phyloP scores from a whole-genome alignment of 169 alveolate genomes.

The Babesia divergens region DNA sequence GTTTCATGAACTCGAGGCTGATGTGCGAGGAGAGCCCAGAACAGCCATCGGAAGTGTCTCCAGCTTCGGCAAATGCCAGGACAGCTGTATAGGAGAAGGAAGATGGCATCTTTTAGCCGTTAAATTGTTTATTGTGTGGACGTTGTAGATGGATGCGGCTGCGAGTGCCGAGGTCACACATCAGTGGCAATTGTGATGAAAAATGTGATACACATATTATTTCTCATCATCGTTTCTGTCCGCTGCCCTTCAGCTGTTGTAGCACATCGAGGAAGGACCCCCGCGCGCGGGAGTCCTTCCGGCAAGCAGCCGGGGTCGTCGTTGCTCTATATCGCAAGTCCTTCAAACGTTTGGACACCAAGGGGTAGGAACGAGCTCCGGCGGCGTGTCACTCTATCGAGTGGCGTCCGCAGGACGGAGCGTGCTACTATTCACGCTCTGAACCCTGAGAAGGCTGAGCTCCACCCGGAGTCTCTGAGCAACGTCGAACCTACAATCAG shows the following conservation, averaged over 20 bases:
- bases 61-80: neutral
- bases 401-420: neutral
- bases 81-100: too few species aligned
- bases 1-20: constrained; percentile 5
- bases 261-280: constrained; percentile 6
- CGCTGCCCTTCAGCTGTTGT: neutral
- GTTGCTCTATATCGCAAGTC: neutral
- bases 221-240: neutral
- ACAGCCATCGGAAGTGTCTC: neutral
- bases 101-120: neutral
- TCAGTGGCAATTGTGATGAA: constrained; percentile 28
- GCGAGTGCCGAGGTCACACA: neutral
- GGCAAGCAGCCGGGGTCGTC: neutral
- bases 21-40: neutral
- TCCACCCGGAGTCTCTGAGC: constrained; percentile 51
- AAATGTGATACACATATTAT: constrained; percentile 16
- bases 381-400: too few species aligned
- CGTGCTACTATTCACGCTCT: constrained; percentile 5
- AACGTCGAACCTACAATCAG: constrained; percentile 31
- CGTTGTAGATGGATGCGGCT: neutral
- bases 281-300: neutral
- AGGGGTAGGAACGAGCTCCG: too few species aligned
- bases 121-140: neutral
- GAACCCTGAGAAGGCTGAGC: constrained; percentile 55
- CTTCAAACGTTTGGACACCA: neutral